Percentiles rank a stretch among this genome's conserved stretches.
Conservation (phyloP, 1,139 yeast species). For the Citeromyces hawaiiensis region DNA sequence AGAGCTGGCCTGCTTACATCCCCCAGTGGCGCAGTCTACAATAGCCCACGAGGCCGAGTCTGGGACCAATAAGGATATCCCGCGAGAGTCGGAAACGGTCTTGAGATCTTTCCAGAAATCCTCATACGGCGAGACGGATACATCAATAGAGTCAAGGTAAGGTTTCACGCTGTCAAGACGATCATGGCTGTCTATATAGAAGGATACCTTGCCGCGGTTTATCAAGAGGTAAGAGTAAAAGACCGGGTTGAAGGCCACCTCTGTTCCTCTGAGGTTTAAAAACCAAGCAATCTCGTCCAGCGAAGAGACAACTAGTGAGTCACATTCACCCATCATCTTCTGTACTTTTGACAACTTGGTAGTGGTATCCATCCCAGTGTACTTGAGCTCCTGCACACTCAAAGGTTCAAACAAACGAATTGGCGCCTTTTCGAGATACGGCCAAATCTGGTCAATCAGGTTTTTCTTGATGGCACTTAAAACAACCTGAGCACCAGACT, state of each 20-base stretch:
- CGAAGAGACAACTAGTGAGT: conserved; percentile 44
- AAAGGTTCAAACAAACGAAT: conserved; percentile 27
- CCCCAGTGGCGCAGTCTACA: conserved; percentile 28
- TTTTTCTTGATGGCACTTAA: conserved; percentile 57
- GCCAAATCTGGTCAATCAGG: conserved; percentile 72
- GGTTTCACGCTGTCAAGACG: conserved; percentile 18
- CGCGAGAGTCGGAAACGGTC: conserved; percentile 24
- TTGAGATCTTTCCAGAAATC: conserved; percentile 41
- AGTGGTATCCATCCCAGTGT: conserved; percentile 26
- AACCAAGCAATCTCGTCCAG: conserved; percentile 92
- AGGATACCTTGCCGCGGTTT: conserved; percentile 25
- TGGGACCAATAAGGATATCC: conserved; percentile 38
- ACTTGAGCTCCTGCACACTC: conserved; percentile 25
- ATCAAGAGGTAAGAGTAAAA: conserved; percentile 72
- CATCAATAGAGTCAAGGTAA: conserved; percentile 23
- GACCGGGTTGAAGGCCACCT: conserved; percentile 83
- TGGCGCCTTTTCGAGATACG: conserved; percentile 33
- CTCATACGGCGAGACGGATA: conserved; percentile 38
- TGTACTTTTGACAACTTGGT: conserved; percentile 30
- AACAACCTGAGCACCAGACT: conserved; percentile 31
- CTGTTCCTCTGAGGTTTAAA: conserved; percentile 74
- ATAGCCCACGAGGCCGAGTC: conserved; percentile 74
- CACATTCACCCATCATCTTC: conserved; percentile 23
- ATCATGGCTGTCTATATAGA: conserved; percentile 44
- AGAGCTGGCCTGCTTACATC: conserved; percentile 36